phyloP scores from a whole-genome alignment of 2,329 filamentous ascomycete genomes.

The Uncinocarpus reesii region DNA sequence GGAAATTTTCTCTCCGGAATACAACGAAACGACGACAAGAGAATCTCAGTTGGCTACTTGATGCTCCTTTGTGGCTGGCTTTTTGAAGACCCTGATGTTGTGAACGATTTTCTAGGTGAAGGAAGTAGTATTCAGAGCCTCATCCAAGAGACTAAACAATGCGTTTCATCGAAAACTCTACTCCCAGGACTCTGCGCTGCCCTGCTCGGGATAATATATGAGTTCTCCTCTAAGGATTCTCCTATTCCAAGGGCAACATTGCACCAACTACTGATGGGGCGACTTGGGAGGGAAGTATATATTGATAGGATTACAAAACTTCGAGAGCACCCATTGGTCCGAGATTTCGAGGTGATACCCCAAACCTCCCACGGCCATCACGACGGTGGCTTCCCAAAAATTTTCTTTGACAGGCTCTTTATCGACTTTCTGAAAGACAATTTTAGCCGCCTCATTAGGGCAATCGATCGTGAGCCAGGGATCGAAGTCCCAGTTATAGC shows the following conservation, averaged over 20 bases:
- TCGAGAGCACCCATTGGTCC: constrained; percentile 64
- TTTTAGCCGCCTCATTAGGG: constrained; percentile 71
- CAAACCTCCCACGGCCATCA: constrained; percentile 51
- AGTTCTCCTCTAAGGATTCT: constrained; percentile 96
- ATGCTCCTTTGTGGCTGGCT: constrained; percentile 85
- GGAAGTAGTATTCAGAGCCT: constrained; percentile 85
- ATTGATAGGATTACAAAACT: constrained; percentile 69
- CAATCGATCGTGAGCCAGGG: constrained; percentile 82
- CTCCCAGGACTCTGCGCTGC: constrained; percentile 75
- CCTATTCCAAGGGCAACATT: constrained; percentile 73
- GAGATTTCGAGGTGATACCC: constrained; percentile 80
- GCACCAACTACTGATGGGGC: constrained; percentile 64
- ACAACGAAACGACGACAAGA: constrained; percentile 63
- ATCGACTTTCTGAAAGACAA: constrained; percentile 95
- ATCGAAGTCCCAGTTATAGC: constrained; percentile 72
- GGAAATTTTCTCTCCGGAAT: constrained; percentile 76
- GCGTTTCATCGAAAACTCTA: constrained; percentile 51
- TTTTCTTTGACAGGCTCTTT: constrained; percentile 77
- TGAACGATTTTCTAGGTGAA: constrained; percentile 86
- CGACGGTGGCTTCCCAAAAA: constrained; percentile 56
- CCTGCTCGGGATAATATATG: constrained; percentile 79
- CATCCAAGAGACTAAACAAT: constrained; percentile 61
- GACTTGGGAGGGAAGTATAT: constrained; percentile 77
- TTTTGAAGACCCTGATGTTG: constrained; percentile 81
- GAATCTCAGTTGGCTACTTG: constrained; percentile 72